Base-by-base conservation (phyloP, 2,329 filamentous ascomycete genomes). In the Nigrograna mackinnonii region DNA sequence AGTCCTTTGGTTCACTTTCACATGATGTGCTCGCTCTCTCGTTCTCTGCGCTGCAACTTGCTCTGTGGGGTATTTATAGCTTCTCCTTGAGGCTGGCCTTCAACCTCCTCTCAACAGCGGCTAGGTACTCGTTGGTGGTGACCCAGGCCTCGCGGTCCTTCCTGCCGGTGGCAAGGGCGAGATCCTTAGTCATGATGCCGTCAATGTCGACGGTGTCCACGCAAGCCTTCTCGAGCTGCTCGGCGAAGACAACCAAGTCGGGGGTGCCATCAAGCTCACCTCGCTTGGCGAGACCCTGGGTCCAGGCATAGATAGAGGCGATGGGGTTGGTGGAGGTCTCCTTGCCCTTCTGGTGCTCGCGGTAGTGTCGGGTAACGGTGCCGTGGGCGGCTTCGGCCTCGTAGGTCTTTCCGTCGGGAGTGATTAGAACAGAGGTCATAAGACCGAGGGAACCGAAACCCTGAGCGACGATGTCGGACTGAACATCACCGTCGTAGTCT, bases 401-500 rank as follows among this genome's bases (percentile, higher is more conserved):
- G 72, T 95, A 97, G 9, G 91, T 95, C 78, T 94, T 90, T 71
- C 94, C 94, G 71, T 95, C 90, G 42, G 94, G 94, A 45, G 94
- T 97, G 75, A 96, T 90, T 59, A 97, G 87, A 50, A 96, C 90
- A 21, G 91, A 96, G 63, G 94, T 97, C 94, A 97, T 97, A 64
- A 99, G 86, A 64, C 94, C 94, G 35, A 99, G 87, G 50, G 91
- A 96, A 66, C 94, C 94, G 75, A 97, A 99, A 56, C 94, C 94
- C 76, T 99, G 94, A 46, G 94, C 94, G 51, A 99, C 89, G 62
- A 97, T 92, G 71, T 99, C 94, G 70, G 91, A 96, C 78, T 97
- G 94, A 52, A 99, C 94, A 64, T 99, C 94, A 72, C 94, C 94
- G 65, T 97, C 94, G 78, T 97, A 96, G 84, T 97, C 90, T 95